These are phyloP conservation scores for Vigna mungo DNA, from an alignment of 306 rosid genomes.

Conservation along the genomic window DNA sequence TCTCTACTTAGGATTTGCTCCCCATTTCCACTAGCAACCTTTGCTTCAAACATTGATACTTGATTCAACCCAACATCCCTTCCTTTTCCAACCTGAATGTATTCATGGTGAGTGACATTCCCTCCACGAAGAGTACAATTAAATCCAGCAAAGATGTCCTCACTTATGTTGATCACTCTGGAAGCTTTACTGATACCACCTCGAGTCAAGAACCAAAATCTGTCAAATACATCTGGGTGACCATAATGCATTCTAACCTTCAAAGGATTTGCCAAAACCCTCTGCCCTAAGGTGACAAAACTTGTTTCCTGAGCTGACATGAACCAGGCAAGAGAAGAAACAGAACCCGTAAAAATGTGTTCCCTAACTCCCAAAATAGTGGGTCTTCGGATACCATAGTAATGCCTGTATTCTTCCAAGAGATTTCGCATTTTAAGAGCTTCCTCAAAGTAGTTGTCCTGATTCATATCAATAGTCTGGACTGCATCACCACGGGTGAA, in stretches of 20 bases:
- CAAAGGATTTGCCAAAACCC: conserved; percentile 65
- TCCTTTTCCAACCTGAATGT: conserved; percentile 63
- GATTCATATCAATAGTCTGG: conserved; percentile 64
- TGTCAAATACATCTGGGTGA: conserved; percentile 62
- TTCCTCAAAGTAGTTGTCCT: conserved; percentile 63
- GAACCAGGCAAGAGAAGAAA: conserved; percentile 66
- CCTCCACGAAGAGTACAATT: conserved; percentile 64
- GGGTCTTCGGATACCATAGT: conserved; percentile 56
- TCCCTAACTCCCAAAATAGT: conserved; percentile 62
- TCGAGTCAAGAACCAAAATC: conserved; percentile 62
- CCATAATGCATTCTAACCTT: conserved; percentile 64
- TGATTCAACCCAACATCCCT: conserved; percentile 64
- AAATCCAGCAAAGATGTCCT: conserved; percentile 62
- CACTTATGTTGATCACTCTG: conserved; percentile 62
- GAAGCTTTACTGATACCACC: conserved; percentile 64
- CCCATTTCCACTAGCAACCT: conserved; percentile 65
- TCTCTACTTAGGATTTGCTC: conserved; percentile 63
- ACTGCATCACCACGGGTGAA: conserved; percentile 62
- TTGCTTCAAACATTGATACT: conserved; percentile 63
- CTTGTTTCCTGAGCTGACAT: conserved; percentile 65
- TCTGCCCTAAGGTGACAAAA: conserved; percentile 62
- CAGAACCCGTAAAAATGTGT: conserved; percentile 59
- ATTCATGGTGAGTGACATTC: conserved; percentile 64
- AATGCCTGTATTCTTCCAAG: conserved; percentile 50
- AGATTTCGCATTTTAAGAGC: conserved; percentile 62